Base-by-base conservation (phyloP, 1,284 basidiomycete genomes). In the Ceratobasidium sp. region DNA sequence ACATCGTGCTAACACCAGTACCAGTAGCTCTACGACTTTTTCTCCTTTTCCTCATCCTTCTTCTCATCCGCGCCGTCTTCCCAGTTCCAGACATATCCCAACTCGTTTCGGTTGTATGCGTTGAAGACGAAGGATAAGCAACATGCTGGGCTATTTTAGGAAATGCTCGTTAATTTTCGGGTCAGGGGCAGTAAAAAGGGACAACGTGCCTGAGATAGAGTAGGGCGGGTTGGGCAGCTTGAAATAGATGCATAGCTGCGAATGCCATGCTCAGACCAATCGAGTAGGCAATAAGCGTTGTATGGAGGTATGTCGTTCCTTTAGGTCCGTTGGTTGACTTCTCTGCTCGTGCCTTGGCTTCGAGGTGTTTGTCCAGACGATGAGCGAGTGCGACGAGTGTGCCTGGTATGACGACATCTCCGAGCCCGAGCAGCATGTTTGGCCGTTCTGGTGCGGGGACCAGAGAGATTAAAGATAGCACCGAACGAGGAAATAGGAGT, bases 391-490 rank as follows among this genome's bases (percentile, higher is more conserved):
- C 92, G 70, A 97, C 84, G 80, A 98, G 93, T 73, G 92, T 86
- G n/a, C 96, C 96, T 0, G 94, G 94, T 45, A 96, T 86, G 28
- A 97, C 93, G 71, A 97, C 89, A 79, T 96, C 94, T 34, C 97
- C 95, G 2, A 98, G 84, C 4, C 97, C 97, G 30, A 99, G 89
- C 89, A 98, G 92, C 45, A 94, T 92, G 59, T 85, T 81, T 48
- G 81, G 82, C 34, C 81, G 23, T 52, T 65, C 30, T 1, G 64
- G 48, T 5, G 32, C 8, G 6, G 64, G 48, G 10, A 55, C 21
- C 18, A 55, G 48, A 23, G 50, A 67, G 34, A 67, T 21, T 3
- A 84, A 83, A 75, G 91, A 87, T n/a, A 77, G 78, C 72, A 89
- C 75, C 0, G 90, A 89, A 77, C 93, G 94, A 0, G 94, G 90